Conservation (phyloP, 805 yeast genomes). For the Saccharomyces mikatae region DNA sequence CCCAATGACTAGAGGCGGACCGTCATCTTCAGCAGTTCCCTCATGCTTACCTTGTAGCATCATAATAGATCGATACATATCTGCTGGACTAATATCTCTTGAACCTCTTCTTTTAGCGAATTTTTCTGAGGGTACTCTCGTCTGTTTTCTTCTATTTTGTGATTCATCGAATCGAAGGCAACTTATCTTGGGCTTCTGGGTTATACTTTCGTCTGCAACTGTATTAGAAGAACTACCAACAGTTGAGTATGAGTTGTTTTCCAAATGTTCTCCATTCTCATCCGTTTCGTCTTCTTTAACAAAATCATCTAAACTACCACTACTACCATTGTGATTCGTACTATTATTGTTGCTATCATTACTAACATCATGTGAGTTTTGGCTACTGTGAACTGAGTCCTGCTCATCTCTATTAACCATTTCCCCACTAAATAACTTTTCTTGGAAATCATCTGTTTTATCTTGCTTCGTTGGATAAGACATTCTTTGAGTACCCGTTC, state of each 20-base stretch:
- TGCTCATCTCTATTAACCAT: constrained; percentile 28
- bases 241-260: constrained; percentile 5
- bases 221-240: constrained; percentile 4
- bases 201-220: neutral
- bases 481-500: constrained; percentile 5
- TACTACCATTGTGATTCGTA: neutral
- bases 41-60: constrained; percentile 56
- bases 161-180: constrained; percentile 8
- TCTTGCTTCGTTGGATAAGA: constrained; percentile 1
- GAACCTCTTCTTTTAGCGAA: constrained; percentile 30
- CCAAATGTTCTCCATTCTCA: neutral
- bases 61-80: constrained; percentile 75
- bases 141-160: constrained; percentile 1
- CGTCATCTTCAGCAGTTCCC: constrained; percentile 47
- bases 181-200: neutral
- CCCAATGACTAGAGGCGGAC: constrained; percentile 68
- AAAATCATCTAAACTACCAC: neutral
- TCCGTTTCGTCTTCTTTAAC: neutral
- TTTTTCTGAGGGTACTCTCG: constrained; percentile 20
- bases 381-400: constrained; percentile 2
- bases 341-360: neutral
- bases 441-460: constrained; percentile 24
- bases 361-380: neutral
- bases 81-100: constrained; percentile 64
- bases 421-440: constrained; percentile 30